Evolutionary conservation across 306 rosid species (phyloP).

Genomic region (Casuarina glauca): DNA sequence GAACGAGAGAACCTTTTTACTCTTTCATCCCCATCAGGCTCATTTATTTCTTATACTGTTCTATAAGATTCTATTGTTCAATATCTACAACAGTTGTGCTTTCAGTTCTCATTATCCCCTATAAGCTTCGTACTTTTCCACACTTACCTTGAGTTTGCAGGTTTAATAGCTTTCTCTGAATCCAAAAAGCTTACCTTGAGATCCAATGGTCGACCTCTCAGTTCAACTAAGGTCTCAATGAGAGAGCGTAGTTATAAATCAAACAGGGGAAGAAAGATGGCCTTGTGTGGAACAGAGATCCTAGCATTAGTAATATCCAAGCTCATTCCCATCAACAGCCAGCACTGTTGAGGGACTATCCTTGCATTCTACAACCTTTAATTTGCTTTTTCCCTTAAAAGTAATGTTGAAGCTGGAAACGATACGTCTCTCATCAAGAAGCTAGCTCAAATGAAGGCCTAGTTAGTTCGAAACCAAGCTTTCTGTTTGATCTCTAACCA

Average conservation of each 20-base stretch:
- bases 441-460: too few species aligned
- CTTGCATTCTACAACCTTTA: constrained; percentile 2
- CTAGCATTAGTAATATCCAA: constrained; percentile 29
- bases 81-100: background rate
- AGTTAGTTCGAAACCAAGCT: too few species aligned
- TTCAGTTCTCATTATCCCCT: constrained; percentile 1
- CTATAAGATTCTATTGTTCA: background rate
- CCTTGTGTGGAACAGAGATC: constrained; percentile 25
- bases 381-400: too few species aligned
- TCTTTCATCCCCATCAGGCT: constrained; percentile 12
- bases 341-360: constrained; percentile 19
- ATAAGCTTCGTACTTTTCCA: background rate
- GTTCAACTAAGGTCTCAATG: constrained; percentile 32
- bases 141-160: background rate
- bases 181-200: background rate
- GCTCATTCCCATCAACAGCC: constrained; percentile 23
- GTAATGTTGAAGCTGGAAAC: too few species aligned
- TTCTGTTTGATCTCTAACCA: too few species aligned
- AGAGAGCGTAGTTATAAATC: constrained; percentile 19
- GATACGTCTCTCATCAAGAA: too few species aligned
- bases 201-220: background rate
- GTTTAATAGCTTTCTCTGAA: constrained; percentile 28
- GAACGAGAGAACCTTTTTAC: background rate
- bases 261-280: constrained; percentile 20
- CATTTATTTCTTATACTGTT: background rate